Evolutionary conservation across 2,329 filamentous ascomycete species (phyloP), one percentile per base, ranked within the genome.

Genomic region (Myriosclerotinia scirpicola): DNA sequence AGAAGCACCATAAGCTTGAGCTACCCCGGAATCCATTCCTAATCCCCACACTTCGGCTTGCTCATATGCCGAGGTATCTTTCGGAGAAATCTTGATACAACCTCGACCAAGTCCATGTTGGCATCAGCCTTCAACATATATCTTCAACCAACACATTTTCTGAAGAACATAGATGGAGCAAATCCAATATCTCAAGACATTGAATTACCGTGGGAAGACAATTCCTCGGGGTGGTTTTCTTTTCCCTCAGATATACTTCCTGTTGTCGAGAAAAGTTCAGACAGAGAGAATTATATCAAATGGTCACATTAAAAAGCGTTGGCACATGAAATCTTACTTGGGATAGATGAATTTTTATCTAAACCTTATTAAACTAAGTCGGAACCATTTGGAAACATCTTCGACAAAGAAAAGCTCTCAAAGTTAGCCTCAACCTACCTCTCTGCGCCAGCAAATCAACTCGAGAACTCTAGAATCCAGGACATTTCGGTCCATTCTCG

Each of bases 1-100:
- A 58, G 42, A 34, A 42, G 34, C 20, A 60, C 44, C 36, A 54
- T 89, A 44, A 61, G 20, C 44, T 61, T 60, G 15, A 65, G 38
- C 48, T 66, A 66, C 64, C 64, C 64, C 64, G 30, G 64, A 59
- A 53, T 65, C 22, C 34, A 40, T 54, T 42, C n/a, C 20, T 60
- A 15, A 61, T 61, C 55, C 38, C 64, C 64, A 65, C 64, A 61
- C 12, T 61, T 65, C 46, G 55, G 55, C 36, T 48, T 22, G 53
- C 34, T 59, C 38, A 54, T 20, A 46, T 61, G 48, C 64, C 64
- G 55, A 60, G 64, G 64, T 59, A 65, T 60, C 30, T 65, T 40
- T 61, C 40, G 50, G 60, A 38, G 44, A 50, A 60, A 12, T 48
- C 0, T 14, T 50, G 9, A 58, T 52, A 26, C 7, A 22, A n/a